Percentiles rank a stretch among this genome's conserved stretches.
Conservation (phyloP, 345 rosid species). For the Brassica nigra region DNA sequence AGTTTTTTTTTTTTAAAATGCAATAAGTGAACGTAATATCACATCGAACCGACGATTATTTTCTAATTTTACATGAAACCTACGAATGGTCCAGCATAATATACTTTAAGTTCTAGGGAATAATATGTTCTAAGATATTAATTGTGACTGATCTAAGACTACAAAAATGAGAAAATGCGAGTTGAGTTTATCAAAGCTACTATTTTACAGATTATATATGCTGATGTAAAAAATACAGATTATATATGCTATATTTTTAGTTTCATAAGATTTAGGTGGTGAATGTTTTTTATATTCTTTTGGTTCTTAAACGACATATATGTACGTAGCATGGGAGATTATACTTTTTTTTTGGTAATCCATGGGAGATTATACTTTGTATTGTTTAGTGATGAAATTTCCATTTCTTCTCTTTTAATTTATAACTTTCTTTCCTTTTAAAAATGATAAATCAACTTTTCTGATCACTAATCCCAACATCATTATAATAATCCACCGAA, state of each 20-base stretch:
- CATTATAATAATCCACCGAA: constrained; percentile 25
- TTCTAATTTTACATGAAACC: neutral
- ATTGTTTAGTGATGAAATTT: constrained; percentile 1
- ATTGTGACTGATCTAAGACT: neutral
- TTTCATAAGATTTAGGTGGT: neutral
- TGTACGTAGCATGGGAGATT: constrained; percentile 30
- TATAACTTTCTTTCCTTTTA: neutral
- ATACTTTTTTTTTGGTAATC: neutral
- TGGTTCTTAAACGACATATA: neutral
- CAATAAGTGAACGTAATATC: neutral
- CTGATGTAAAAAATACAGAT: no score
- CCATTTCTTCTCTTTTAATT: neutral
- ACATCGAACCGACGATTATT: neutral
- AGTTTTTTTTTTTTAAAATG: no score
- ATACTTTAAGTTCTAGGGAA: neutral
- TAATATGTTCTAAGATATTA: neutral
- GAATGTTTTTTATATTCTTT: neutral
- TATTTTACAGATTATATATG: neutral
- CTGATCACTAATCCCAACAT: constrained; percentile 25
- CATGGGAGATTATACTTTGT: neutral
- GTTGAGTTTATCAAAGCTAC: neutral
- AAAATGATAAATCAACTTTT: neutral
- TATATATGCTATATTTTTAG: neutral
- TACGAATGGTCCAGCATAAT: neutral
- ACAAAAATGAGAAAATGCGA: neutral